Base-by-base conservation (phyloP, 257 asterid species). In the Salvia hispanica region DNA sequence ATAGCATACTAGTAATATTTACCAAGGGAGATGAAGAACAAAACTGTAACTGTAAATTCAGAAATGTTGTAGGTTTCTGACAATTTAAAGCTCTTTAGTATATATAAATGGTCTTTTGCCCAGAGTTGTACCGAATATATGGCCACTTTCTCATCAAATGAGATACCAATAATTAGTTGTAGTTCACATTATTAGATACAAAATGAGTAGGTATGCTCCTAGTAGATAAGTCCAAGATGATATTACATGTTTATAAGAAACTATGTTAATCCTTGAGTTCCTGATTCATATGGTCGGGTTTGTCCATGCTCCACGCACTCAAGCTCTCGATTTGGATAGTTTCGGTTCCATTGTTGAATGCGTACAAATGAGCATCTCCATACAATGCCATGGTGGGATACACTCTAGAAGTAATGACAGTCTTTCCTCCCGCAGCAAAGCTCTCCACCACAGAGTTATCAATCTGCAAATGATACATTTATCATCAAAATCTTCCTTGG, bases 361-460 rank as follows among this genome's bases (percentile, higher is more conserved):
- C 75, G 55, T 61, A 83, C 64, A 85, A 58, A 50, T 81, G 83
- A 3, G 89, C 89, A 16, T 77, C 70, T 25, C 40, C 55, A 5
- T 64, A 43, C 54, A 70, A 13, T 21, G 89, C 92, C 1, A 53
- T 40, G 47, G 63, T 46, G 2, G 89, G 92, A 72, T 83, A 85
- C 15, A 81, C 85, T 43, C 87, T 63, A 6, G 92, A 83, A 0
- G 87, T 60, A 16, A 85, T 85, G 62, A 77, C 71, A 16, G 81
- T 74, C 72, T 74, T 83, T n/a, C 92, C 92, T 12, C 77, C 59
- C 2, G 46, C 85, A 3, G 72, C 92, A 15, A 83, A 85, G 36
- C 89, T 81, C 77, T 86, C 92, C 58, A 86, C 85, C 11, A 83
- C 86, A 3, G 92, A 86, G 42, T 77, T 50, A 69, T 86, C 89